Evolutionary conservation across 2,329 filamentous ascomycete genomes (phyloP).

Genomic region (Diaporthe vexans): DNA sequence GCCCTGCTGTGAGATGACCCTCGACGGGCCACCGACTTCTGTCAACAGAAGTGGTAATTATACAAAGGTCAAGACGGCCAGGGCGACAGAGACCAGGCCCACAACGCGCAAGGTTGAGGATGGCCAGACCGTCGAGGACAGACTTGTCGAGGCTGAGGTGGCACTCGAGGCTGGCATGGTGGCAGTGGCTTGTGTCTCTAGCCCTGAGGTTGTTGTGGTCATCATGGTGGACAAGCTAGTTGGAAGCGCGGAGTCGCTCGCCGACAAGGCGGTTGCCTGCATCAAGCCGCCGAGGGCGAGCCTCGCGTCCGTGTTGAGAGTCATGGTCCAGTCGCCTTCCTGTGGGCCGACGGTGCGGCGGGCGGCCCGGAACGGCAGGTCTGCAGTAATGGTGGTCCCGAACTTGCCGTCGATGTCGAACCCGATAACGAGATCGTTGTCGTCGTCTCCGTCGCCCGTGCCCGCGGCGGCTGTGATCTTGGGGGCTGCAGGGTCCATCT

Average conservation of each 20-base stretch:
- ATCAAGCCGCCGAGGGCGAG: constrained; percentile 17
- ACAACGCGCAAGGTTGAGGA: constrained; percentile 16
- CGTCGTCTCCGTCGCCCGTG: background rate
- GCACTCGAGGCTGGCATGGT: constrained; percentile 5
- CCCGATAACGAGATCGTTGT: constrained; percentile 21
- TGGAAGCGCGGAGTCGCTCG: background rate
- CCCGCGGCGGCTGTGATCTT: background rate
- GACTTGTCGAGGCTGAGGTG: background rate
- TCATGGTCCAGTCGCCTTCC: constrained; percentile 27
- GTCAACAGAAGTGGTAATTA: background rate
- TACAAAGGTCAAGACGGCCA: constrained; percentile 20
- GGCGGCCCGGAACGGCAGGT: constrained; percentile 27
- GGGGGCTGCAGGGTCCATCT: background rate
- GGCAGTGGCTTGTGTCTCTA: background rate
- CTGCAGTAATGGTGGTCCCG: constrained; percentile 38
- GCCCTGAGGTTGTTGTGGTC: background rate
- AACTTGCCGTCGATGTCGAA: constrained; percentile 39
- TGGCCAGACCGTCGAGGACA: constrained; percentile 13
- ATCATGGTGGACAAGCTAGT: constrained; percentile 7
- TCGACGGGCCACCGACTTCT: background rate
- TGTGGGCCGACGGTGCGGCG: constrained; percentile 29
- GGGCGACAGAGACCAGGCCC: constrained; percentile 11
- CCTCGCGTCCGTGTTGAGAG: constrained; percentile 23
- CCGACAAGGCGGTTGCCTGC: constrained; percentile 5
- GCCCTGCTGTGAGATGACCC: background rate